Conservation (phyloP, 306 rosid genomes). For the Rubus parviflorus region DNA sequence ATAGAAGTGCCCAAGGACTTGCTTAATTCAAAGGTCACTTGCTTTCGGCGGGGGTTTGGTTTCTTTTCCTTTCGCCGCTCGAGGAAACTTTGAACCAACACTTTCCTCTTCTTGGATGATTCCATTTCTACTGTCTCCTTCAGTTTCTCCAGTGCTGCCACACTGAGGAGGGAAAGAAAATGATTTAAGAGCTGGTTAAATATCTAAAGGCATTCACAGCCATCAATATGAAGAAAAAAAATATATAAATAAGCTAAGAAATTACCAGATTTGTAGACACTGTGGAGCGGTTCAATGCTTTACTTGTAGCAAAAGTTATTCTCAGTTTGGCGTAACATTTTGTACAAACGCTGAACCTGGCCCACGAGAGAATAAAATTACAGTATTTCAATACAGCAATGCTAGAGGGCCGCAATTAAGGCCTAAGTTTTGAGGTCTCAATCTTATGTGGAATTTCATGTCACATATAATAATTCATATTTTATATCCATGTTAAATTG, state of each 20-base stretch:
- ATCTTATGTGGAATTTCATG: no score
- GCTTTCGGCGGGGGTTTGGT: constrained; percentile 8
- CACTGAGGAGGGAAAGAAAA: neutral
- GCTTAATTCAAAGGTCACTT: constrained; percentile 8
- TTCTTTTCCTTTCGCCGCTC: constrained; percentile 27
- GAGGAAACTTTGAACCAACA: constrained; percentile 31
- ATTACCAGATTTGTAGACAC: constrained; percentile 67
- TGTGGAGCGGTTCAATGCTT: constrained; percentile 57
- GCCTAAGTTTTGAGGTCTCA: no score
- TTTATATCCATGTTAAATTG: no score
- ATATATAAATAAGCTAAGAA: constrained; percentile 7
- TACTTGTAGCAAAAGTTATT: constrained; percentile 53
- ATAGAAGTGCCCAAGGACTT: constrained; percentile 1
- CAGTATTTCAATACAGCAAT: no score
- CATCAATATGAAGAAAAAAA: neutral
- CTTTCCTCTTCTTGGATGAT: constrained; percentile 50
- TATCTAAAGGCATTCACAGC: constrained; percentile 15
- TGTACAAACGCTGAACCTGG: constrained; percentile 80
- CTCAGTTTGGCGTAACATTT: constrained; percentile 74
- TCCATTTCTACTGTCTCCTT: constrained; percentile 55
- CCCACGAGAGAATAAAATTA: constrained; percentile 22
- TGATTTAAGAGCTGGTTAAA: constrained; percentile 8
- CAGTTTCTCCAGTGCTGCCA: constrained; percentile 63
- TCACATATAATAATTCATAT: no score
- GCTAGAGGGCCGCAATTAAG: no score